Evolutionary conservation across 352 stramenopile species (phyloP).

Genomic region (Phytopythium litorale): DNA sequence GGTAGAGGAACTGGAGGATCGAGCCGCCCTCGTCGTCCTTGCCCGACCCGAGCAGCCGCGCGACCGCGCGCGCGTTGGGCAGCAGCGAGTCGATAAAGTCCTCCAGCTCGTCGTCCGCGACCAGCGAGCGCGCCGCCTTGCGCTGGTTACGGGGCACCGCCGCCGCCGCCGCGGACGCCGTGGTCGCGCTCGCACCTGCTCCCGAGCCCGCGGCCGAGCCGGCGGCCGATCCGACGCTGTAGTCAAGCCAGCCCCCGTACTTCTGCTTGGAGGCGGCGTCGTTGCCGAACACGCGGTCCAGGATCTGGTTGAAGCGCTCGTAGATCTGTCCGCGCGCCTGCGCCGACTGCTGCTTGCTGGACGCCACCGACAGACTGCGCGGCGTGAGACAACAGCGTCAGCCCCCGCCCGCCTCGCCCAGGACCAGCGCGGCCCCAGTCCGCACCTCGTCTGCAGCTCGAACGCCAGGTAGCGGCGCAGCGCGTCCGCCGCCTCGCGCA

Average conservation of each 20-base stretch:
- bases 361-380: constrained; percentile 31
- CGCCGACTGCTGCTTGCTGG: constrained; percentile 70
- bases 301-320: constrained; percentile 82
- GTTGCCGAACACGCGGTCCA: constrained; percentile 74
- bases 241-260: constrained; percentile 80
- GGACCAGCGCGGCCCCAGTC: background rate
- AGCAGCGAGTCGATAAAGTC: constrained; percentile 47
- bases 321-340: constrained; percentile 82
- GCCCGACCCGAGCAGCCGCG: constrained; percentile 53
- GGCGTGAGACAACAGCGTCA: background rate
- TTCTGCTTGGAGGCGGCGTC: constrained; percentile 77
- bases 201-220: constrained; percentile 8
- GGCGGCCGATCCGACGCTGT: constrained; percentile 46
- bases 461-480: constrained; percentile 64
- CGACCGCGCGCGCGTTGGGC: constrained; percentile 42
- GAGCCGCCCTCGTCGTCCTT: constrained; percentile 66
- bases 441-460: constrained; percentile 65
- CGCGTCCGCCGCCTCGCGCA: constrained; percentile 48
- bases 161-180: constrained; percentile 10
- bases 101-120: constrained; percentile 55
- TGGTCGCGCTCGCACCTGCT: background rate
- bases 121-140: constrained; percentile 24
- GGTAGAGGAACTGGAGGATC: constrained; percentile 80
- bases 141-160: constrained; percentile 18
- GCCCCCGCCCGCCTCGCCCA: no score